A percentile compares a stretch with the other conserved stretches of the same genome.
These are phyloP conservation scores for Stephanocyclus meneghinianus DNA, from an alignment of 352 stramenopile genomes.

Conservation along the genomic window DNA sequence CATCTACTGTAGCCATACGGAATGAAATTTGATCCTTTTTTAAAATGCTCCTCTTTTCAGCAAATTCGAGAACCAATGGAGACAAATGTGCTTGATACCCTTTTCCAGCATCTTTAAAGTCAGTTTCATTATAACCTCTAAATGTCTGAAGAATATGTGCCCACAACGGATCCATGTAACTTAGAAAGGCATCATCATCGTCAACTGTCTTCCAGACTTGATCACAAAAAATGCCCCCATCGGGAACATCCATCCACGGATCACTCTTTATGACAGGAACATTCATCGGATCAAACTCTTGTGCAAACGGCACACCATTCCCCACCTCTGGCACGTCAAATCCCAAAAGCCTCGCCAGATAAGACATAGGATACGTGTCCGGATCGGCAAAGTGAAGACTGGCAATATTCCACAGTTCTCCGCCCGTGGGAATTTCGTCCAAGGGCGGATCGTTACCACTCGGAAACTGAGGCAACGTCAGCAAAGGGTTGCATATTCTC, in stretches of 20 bases:
- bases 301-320: slow-evolving; percentile 23
- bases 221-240: slow-evolving; percentile 22
- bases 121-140: slow-evolving; percentile 47
- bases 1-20: slow-evolving; percentile 28
- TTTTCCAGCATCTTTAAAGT: slow-evolving; percentile 54
- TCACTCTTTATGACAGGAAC: background rate
- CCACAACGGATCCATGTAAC: slow-evolving; percentile 47
- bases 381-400: slow-evolving; percentile 58
- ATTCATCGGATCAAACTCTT: slow-evolving; percentile 35
- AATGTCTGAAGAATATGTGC: slow-evolving; percentile 45
- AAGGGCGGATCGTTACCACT: slow-evolving; percentile 18
- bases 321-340: slow-evolving; percentile 60
- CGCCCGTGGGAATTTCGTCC: slow-evolving; percentile 52
- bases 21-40: slow-evolving; percentile 27
- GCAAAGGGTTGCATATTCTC: slow-evolving; percentile 67
- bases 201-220: slow-evolving; percentile 27
- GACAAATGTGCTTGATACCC: slow-evolving; percentile 40
- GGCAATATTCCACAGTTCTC: slow-evolving; percentile 60
- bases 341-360: slow-evolving; percentile 67
- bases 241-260: background rate
- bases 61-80: slow-evolving; percentile 46
- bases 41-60: slow-evolving; percentile 39
- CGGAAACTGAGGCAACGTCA: slow-evolving; percentile 54
- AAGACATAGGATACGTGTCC: slow-evolving; percentile 78
- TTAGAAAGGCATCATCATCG: slow-evolving; percentile 17